Conservation (phyloP, 169 alveolate genomes). For the Amoebophrya sp. region DNA sequence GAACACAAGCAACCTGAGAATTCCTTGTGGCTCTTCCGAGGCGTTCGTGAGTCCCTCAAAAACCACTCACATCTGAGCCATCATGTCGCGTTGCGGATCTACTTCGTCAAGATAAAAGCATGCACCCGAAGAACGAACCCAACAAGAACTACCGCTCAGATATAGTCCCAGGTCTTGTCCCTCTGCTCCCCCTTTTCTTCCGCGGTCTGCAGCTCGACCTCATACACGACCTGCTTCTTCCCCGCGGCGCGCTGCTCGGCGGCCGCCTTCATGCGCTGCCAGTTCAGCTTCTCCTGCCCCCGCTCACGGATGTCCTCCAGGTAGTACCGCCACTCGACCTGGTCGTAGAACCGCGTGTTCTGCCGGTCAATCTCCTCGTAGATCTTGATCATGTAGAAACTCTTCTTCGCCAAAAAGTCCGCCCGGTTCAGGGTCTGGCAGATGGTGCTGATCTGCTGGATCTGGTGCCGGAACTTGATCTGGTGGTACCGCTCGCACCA, state of each 20-base stretch:
- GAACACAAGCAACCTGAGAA: no score
- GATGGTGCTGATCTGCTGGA: neutral
- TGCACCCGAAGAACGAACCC: no score
- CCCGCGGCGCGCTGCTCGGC: neutral
- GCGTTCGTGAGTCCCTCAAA: no score
- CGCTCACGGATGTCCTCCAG: constrained; percentile 18
- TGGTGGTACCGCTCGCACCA: constrained; percentile 20
- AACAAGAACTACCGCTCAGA: neutral
- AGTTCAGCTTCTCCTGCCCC: neutral
- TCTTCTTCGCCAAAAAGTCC: neutral
- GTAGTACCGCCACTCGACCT: constrained; percentile 1
- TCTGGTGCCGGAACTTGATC: neutral
- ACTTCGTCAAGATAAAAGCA: no score
- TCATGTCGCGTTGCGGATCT: no score
- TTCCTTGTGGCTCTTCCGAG: no score
- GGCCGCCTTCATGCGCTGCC: neutral
- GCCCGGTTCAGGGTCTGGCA: constrained; percentile 16
- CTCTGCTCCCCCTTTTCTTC: neutral
- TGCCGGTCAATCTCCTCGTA: neutral
- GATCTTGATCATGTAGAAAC: constrained; percentile 6
- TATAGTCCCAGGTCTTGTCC: neutral
- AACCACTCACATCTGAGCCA: no score
- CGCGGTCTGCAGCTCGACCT: neutral
- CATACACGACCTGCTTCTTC: neutral
- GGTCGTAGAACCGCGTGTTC: neutral